Evolutionary conservation across 2,329 filamentous ascomycete genomes (phyloP), one percentile per base, ranked within the genome.

Genomic region (Diaporthe australafricana): DNA sequence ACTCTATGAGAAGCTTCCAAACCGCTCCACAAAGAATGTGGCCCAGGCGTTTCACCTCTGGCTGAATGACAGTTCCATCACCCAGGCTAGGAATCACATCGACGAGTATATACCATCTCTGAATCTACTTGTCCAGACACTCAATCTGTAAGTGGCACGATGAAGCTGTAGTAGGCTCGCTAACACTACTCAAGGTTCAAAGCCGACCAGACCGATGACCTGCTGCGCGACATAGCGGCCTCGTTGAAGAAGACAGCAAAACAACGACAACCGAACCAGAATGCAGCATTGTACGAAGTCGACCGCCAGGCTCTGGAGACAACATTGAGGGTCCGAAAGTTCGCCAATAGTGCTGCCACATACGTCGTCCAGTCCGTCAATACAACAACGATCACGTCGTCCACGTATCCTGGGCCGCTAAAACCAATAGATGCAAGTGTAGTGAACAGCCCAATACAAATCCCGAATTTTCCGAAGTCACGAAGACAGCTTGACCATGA

Each of bases 131-230:
- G 14, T 72, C 1, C 25, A 47, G 32, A 32, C 68, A 17, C 47
- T 72, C 2, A 52, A 67, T 5, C 20, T 72, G 71, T 72, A 17
- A 67, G 67, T 60, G 5, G 17, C 11, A 3, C 1, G n/a, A 25
- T 16, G 6, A 32, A 7, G 12, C 0, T 2, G 6, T 5, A n/a
- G 9, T 20, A 0, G 1, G 5, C 9, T 14, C 22, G 35, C 52
- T 70, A 25, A 65, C 47, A 67, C 12, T 12, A 1, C 2, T 8
- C 5, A 25, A 72, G 71, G 17, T 67, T 67, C 68, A 72, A 72
- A 57, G 14, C 40, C 14, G 68, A 72, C 22, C 56, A 62, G 3
- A 30, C 52, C 45, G 68, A 70, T 9, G 42, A 47, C 16, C 35
- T 30, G 4, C 32, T 72, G 9, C 48, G 38, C 35, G 5, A 35